Percentiles rank a stretch among this genome's conserved stretches.
phyloP scores from a whole-genome alignment of 305 asterid species.

The Fraxinus dipetala region DNA sequence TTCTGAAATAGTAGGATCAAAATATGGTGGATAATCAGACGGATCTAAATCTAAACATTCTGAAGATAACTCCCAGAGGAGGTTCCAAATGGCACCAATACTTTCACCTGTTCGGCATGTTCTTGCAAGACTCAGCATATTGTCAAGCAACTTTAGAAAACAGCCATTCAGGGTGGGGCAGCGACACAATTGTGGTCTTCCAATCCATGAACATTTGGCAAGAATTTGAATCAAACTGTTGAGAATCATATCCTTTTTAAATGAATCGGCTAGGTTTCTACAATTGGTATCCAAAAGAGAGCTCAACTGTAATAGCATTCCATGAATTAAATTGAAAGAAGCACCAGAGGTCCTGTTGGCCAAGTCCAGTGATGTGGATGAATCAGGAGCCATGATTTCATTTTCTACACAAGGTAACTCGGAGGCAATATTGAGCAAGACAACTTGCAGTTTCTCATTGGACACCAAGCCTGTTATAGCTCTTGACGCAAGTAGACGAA shows the following conservation, averaged over 20 bases:
- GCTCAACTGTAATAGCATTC: constrained; percentile 79
- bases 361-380: constrained; percentile 24
- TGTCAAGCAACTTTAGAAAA: constrained; percentile 61
- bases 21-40: constrained; percentile 41
- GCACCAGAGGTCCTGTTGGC: constrained; percentile 24
- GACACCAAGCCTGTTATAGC: constrained; percentile 78
- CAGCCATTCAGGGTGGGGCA: constrained; percentile 74
- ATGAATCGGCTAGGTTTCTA: constrained; percentile 63
- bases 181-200: constrained; percentile 58
- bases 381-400: constrained; percentile 20
- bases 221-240: constrained; percentile 53
- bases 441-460: constrained; percentile 68
- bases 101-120: constrained; percentile 53
- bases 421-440: constrained; percentile 66
- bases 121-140: constrained; percentile 76
- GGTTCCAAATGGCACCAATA: constrained; percentile 55
- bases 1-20: constrained; percentile 79
- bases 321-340: constrained; percentile 78
- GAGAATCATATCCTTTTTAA: constrained; percentile 58
- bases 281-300: constrained; percentile 77
- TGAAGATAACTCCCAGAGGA: constrained; percentile 70
- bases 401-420: constrained; percentile 53
- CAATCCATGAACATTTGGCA: constrained; percentile 65
- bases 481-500: constrained; percentile 89
- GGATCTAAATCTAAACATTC: constrained; percentile 61